Percentiles rank a stretch among this genome's conserved stretches.
Conservation (phyloP, 495 filamentous ascomycete genomes). For the Thermothielavioides terrestris region DNA sequence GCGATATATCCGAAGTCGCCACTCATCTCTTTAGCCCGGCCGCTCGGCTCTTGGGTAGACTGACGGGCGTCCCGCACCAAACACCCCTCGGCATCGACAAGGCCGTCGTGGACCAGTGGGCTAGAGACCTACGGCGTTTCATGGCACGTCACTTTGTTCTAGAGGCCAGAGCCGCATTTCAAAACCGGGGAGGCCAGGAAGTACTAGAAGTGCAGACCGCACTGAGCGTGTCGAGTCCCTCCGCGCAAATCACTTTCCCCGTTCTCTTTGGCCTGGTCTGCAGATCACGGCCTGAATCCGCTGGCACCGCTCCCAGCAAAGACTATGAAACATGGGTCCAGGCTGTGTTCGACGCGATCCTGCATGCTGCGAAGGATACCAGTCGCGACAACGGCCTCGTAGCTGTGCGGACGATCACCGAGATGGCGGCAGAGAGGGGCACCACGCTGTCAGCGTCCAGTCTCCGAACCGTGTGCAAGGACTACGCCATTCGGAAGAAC, state of each 20-base stretch:
- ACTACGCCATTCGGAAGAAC: constrained; percentile 30
- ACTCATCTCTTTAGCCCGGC: constrained; percentile 26
- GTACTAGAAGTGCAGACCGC: constrained; percentile 27
- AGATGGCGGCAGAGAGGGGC: constrained; percentile 28
- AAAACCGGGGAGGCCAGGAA: constrained; percentile 32
- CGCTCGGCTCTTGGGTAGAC: constrained; percentile 26
- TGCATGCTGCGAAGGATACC: constrained; percentile 17
- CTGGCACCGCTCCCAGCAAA: constrained; percentile 43
- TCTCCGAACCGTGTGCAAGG: constrained; percentile 34
- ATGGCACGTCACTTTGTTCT: constrained; percentile 62
- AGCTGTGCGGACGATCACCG: constrained; percentile 31
- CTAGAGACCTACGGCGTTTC: constrained; percentile 48
- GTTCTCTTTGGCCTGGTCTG: constrained; percentile 52
- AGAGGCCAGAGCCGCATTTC: constrained; percentile 52
- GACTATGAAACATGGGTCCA: constrained; percentile 60
- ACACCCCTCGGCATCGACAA: constrained; percentile 3
- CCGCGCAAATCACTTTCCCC: constrained; percentile 30
- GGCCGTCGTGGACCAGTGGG: constrained; percentile 23
- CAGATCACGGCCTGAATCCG: constrained; percentile 45
- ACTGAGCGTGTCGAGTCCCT: constrained; percentile 24
- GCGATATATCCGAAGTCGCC: constrained; percentile 34
- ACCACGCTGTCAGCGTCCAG: constrained; percentile 17
- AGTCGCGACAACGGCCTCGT: constrained; percentile 7
- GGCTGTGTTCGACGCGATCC: constrained; percentile 50
- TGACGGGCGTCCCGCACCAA: constrained; percentile 22